Base-by-base conservation (phyloP, 345 rosid genomes). In the Trapa bicornis region DNA sequence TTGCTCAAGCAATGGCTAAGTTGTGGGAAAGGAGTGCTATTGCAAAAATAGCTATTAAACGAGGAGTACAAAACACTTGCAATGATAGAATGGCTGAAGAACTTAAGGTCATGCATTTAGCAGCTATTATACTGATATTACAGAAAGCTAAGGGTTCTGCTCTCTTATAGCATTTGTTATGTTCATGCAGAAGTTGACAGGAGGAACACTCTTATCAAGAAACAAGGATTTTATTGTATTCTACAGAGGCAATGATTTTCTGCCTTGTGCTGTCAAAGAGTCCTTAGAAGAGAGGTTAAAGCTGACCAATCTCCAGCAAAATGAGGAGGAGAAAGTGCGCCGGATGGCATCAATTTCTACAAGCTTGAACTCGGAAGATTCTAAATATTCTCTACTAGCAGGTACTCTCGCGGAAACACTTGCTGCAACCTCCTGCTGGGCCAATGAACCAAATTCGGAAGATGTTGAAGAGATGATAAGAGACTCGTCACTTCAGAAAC, bases 41-140 rank as follows among this genome's bases (percentile, higher is more conserved):
- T 39, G 92, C 97, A 47, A 93, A 93, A 79, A 89, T 93, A 75
- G 98, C 98, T 36, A 82, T 93, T 73, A 93, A 93, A 75, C 97
- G 92, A 1, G 88, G 90, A 45, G 94, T 93, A 29, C 80, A 70
- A 76, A 86, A 88, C 76, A 88, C 96, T 14, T 73, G 87, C 50
- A 93, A 88, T 75, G 98, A 93, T 74, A 83, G 96, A 74, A 93
- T 93, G 98, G 94, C 97, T 2, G 97, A 88, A 70, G 97, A 89
- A 67, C 96, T 93, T 37, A 85, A 83, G 96, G 96, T 89, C 64
- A 72, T 83, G 70, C 47, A 12, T 66, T 48, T 35, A 58, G 35
- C 14, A 4, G 12, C 15, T 58, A 15, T 16, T 58, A 32, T 22
- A 13, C 6, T 56, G 58, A 13, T 11, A 33, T 33, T 35, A 58